Evolutionary conservation across 345 rosid genomes (phyloP).

Genomic region (Eutrema japonicum): DNA sequence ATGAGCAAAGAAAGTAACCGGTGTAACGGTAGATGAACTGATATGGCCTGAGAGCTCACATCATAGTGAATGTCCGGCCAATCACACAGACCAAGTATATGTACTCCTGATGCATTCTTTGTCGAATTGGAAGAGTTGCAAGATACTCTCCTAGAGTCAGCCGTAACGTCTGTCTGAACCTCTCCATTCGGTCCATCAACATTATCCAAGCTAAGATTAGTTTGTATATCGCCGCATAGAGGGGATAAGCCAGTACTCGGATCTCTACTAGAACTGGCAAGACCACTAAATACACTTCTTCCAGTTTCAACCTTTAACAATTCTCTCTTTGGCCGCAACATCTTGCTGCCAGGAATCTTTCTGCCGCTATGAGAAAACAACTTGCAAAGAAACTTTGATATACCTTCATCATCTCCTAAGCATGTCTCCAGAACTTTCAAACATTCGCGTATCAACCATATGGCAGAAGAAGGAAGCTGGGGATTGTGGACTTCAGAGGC

Average conservation of each 20-base stretch:
- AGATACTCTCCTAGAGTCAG: conserved; percentile 44
- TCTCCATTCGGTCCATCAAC: conserved; percentile 45
- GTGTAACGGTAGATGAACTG: conserved; percentile 84
- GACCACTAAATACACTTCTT: conserved; percentile 57
- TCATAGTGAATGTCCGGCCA: conserved; percentile 80
- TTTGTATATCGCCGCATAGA: conserved; percentile 40
- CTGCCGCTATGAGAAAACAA: conserved; percentile 45
- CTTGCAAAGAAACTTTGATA: conserved; percentile 46
- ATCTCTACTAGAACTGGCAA: conserved; percentile 58
- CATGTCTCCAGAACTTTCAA: conserved; percentile 72
- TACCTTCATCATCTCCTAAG: conserved; percentile 63
- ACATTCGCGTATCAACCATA: conserved; percentile 71
- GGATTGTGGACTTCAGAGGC: conserved; percentile 47
- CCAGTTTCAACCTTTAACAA: conserved; percentile 59
- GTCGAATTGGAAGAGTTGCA: conserved; percentile 43
- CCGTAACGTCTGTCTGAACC: conserved; percentile 34
- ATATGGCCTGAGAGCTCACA: conserved; percentile 80
- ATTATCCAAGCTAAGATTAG: conserved; percentile 50
- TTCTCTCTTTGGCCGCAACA: conserved; percentile 61
- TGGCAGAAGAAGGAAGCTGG: conserved; percentile 60
- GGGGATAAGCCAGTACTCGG: conserved; percentile 44
- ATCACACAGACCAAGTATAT: conserved; percentile 54
- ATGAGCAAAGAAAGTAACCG: conserved; percentile 76
- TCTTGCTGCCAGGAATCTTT: conserved; percentile 49
- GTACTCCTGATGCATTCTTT: conserved; percentile 46